These are phyloP conservation scores for Candida tropicalis DNA, from an alignment of 1,139 yeast species.

Conservation along the genomic window DNA sequence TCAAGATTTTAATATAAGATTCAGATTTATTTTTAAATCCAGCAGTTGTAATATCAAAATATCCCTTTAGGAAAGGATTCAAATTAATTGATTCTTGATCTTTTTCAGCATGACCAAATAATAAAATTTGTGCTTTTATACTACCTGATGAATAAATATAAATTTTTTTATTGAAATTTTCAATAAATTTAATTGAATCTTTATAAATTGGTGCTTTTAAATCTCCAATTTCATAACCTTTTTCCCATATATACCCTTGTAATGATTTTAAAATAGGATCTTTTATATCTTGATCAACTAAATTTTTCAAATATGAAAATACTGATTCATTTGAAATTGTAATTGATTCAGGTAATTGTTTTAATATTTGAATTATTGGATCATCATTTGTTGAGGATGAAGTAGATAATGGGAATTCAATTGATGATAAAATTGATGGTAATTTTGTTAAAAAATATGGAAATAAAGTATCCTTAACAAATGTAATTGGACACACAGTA, in stretches of 20 bases:
- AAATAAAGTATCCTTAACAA: slow-evolving; percentile 74
- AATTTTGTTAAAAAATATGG: slow-evolving; percentile 47
- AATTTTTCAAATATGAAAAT: slow-evolving; percentile 47
- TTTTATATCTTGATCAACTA: slow-evolving; percentile 72
- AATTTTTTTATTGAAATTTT: slow-evolving; percentile 41
- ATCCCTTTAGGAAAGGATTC: slow-evolving; percentile 58
- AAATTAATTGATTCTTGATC: slow-evolving; percentile 44
- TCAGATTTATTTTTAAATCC: slow-evolving; percentile 65
- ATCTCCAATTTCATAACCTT: slow-evolving; percentile 75
- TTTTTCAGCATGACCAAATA: slow-evolving; percentile 64
- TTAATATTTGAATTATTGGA: slow-evolving; percentile 33
- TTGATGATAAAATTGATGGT: slow-evolving; percentile 23
- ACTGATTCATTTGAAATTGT: slow-evolving; percentile 29
- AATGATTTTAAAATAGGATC: slow-evolving; percentile 75
- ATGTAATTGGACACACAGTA: slow-evolving; percentile 86
- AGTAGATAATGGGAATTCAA: slow-evolving; percentile 12
- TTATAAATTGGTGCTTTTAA: slow-evolving; percentile 74
- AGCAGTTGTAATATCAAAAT: slow-evolving; percentile 83
- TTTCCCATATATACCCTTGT: slow-evolving; percentile 84
- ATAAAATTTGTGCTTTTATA: slow-evolving; percentile 77
- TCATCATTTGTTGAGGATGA: slow-evolving; percentile 9
- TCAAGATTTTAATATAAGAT: slow-evolving; percentile 63
- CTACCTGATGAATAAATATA: slow-evolving; percentile 94
- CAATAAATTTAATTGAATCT: slow-evolving; percentile 69
- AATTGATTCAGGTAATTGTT: slow-evolving; percentile 45